Conservation (phyloP, 352 stramenopile genomes). For the Pseudoperonospora humuli region DNA sequence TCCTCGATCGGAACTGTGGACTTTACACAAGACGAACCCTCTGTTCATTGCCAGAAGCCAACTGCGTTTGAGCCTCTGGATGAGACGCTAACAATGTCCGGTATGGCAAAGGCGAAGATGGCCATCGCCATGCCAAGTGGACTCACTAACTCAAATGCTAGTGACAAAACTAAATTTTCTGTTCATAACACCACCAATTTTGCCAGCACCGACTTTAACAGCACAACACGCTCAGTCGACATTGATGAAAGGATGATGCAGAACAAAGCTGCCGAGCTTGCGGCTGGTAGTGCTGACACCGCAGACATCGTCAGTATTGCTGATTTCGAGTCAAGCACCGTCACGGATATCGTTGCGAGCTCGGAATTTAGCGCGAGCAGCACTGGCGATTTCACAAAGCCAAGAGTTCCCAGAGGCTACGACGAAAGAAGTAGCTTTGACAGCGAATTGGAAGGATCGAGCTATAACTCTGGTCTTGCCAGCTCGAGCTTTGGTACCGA, state of each 20-base stretch:
- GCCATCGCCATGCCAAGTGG: slow-evolving; percentile 4
- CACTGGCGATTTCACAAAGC: slow-evolving; percentile 14
- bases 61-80: slow-evolving; percentile 26
- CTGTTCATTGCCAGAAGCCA: slow-evolving; percentile 20
- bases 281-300: slow-evolving; percentile 9
- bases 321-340: slow-evolving; percentile 12
- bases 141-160: slow-evolving; percentile 19
- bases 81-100: slow-evolving; percentile 31
- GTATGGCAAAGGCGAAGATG: slow-evolving; percentile 10
- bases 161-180: slow-evolving; percentile 23
- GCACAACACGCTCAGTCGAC: slow-evolving; percentile 26
- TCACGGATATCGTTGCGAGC: slow-evolving; percentile 5
- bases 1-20: slow-evolving; percentile 55
- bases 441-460: slow-evolving; percentile 24
- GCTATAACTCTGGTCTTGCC: slow-evolving; percentile 16
- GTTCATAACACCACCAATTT: slow-evolving; percentile 23
- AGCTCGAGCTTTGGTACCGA: slow-evolving; percentile 23
- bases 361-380: slow-evolving; percentile 10
- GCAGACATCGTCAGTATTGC: slow-evolving; percentile 9
- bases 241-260: slow-evolving; percentile 25
- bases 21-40: slow-evolving; percentile 35
- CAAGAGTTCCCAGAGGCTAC: slow-evolving; percentile 9
- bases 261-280: slow-evolving; percentile 7
- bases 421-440: slow-evolving; percentile 20
- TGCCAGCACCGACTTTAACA: slow-evolving; percentile 24